Percentiles rank a stretch among this genome's conserved stretches.
phyloP scores from a whole-genome alignment of 106 monocot species.

The Apostasia shenzhenica region DNA sequence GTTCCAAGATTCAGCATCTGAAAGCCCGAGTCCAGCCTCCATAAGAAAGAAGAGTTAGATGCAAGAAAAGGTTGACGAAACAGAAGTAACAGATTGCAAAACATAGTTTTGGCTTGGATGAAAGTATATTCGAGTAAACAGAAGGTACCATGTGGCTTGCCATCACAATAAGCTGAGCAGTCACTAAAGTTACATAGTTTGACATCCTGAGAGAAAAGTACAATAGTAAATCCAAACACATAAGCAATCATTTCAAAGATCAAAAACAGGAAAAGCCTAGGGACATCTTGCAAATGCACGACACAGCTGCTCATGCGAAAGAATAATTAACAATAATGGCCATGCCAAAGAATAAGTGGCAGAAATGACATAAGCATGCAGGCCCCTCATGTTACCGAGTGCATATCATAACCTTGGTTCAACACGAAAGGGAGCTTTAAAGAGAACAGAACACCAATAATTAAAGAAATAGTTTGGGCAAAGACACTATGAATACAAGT shows the following conservation, averaged over 20 bases:
- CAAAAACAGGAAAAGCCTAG: background rate
- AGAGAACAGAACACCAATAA: too few species aligned
- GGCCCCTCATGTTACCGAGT: too few species aligned
- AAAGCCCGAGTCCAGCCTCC: conserved; percentile 90
- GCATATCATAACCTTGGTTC: too few species aligned
- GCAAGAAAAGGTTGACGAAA: background rate
- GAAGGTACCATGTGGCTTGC: conserved; percentile 89
- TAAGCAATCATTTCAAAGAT: background rate
- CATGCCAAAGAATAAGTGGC: too few species aligned
- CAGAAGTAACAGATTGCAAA: background rate
- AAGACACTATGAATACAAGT: too few species aligned
- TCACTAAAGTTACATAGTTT: conserved; percentile 78
- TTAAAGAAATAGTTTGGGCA: too few species aligned
- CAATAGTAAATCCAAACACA: conserved; percentile 4
- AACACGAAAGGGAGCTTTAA: too few species aligned
- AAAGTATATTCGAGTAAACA: background rate
- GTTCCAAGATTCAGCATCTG: conserved; percentile 79
- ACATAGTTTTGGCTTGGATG: background rate
- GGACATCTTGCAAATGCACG: too few species aligned
- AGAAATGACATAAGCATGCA: too few species aligned
- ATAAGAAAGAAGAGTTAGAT: conserved; percentile 8
- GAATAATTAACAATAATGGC: too few species aligned
- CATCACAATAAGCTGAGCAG: conserved; percentile 75
- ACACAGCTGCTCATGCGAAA: too few species aligned
- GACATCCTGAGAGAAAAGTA: conserved; percentile 48